Conservation (phyloP, 768 basidiomycete species). For the Mrakia frigida region DNA sequence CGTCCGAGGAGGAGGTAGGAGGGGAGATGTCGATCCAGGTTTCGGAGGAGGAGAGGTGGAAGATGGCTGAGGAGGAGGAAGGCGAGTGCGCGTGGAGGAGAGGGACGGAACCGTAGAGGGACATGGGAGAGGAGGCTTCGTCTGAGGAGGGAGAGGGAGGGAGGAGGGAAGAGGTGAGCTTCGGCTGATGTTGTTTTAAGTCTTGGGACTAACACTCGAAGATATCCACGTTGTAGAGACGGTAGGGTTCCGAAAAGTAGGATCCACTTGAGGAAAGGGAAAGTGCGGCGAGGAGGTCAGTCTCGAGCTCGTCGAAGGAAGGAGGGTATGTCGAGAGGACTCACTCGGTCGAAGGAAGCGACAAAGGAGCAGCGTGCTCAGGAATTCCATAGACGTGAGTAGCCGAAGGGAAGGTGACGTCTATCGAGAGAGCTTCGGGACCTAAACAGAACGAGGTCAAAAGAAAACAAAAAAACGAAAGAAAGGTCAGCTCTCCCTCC, state of each 20-base stretch:
- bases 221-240: constrained; percentile 90
- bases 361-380: constrained; percentile 85
- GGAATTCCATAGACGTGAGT: constrained; percentile 92
- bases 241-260: constrained; percentile 81
- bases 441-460: constrained; percentile 51
- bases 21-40: constrained; percentile 91
- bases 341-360: constrained; percentile 69
- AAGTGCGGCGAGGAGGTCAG: not conserved
- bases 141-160: not conserved
- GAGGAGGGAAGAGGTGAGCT: constrained; percentile 4
- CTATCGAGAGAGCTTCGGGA: constrained; percentile 86
- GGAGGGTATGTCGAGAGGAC: not conserved
- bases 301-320: not conserved
- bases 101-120: constrained; percentile 87
- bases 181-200: constrained; percentile 39
- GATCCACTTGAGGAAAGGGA: constrained; percentile 53
- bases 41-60: constrained; percentile 82
- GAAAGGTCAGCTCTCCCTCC: not conserved
- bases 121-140: constrained; percentile 58
- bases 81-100: constrained; percentile 87
- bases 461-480: not conserved
- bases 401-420: constrained; percentile 88
- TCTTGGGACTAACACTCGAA: constrained; percentile 78
- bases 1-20: constrained; percentile 45
- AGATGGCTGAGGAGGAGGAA: constrained; percentile 81